Evolutionary conservation across 352 stramenopile genomes (phyloP), one percentile per base, ranked within the genome.

Genomic region (Pythium aphanidermatum): DNA sequence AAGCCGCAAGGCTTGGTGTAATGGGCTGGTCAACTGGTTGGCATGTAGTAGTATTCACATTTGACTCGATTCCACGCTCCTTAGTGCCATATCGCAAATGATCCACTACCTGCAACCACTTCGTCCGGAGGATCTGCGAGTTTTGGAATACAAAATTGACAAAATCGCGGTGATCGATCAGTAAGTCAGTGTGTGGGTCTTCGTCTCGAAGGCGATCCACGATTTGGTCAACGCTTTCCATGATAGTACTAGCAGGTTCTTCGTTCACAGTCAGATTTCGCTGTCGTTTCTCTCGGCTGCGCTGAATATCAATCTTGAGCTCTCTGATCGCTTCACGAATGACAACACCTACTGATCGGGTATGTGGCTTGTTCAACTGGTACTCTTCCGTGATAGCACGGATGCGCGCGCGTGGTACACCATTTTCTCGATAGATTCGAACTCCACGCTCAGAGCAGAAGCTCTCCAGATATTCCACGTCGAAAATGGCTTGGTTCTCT

Each of bases 91-190:
- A 63, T 1, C 70, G 65, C 19, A 86, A 44, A 5, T 61, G 42
- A 17, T 70, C 72, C 13, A 86, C 47, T 2, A 76, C 69, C 48
- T 81, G 51, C 0, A 81, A 55, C 74, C 74, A 86, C 10, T 71
- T 70, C 0, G 58, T 41, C 4, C 53, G 55, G 12, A 86, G 46
- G 28, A 84, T 5, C 0, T 50, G 55, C 1, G 69, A 68, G 32
- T 86, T 86, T 9, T 51, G 50, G 25, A 84, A 84, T 14, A 74
- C 67, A 33, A 86, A 86, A 34, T 86, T 50, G 6, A 84, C 74
- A 25, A 84, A 84, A 13, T 66, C 46, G 7, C 54, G 33, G 5
- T 76, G 55, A 23, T 84, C 67, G 2, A 51, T 44, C 3, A 86
- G 46, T 19, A 86, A 42, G 40, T 86, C 68, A 14, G 26, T 43